phyloP scores from a whole-genome alignment of 2,329 filamentous ascomycete species.

The Aspergillus persii region DNA sequence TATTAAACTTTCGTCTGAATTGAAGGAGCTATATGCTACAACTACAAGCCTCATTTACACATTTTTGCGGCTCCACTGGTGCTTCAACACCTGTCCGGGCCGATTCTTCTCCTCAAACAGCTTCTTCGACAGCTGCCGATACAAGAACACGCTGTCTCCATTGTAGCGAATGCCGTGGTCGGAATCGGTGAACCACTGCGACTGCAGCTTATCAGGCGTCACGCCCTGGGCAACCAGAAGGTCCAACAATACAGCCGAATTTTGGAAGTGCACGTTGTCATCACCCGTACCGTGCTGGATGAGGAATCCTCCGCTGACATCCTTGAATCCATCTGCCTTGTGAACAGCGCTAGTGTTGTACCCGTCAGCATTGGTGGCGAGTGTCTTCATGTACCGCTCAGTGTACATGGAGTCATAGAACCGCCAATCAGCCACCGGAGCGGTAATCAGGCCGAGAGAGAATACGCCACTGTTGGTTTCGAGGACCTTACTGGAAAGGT shows the following conservation, averaged over 20 bases:
- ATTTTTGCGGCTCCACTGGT: slow-evolving; percentile 45
- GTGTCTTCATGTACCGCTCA: slow-evolving; percentile 69
- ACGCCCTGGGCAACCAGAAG: slow-evolving; percentile 60
- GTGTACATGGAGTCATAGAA: slow-evolving; percentile 72
- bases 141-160: slow-evolving; percentile 55
- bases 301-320: slow-evolving; percentile 58
- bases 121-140: slow-evolving; percentile 61
- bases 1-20: background rate
- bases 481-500: slow-evolving; percentile 64
- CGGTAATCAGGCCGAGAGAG: slow-evolving; percentile 61
- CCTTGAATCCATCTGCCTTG: slow-evolving; percentile 60
- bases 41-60: background rate
- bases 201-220: slow-evolving; percentile 60
- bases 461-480: slow-evolving; percentile 62
- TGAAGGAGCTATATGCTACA: background rate
- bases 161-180: slow-evolving; percentile 63
- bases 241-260: slow-evolving; percentile 61
- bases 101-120: slow-evolving; percentile 63
- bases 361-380: slow-evolving; percentile 55
- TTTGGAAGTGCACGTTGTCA: slow-evolving; percentile 71
- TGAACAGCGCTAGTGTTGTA: slow-evolving; percentile 63
- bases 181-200: slow-evolving; percentile 64
- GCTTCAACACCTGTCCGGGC: slow-evolving; percentile 32
- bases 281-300: slow-evolving; percentile 67
- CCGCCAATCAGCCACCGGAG: slow-evolving; percentile 66